Percentiles rank a stretch among this genome's conserved stretches.
These are phyloP conservation scores for Metarhizium guizhouense DNA, from an alignment of 2,329 filamentous ascomycete genomes.

Conservation along the genomic window DNA sequence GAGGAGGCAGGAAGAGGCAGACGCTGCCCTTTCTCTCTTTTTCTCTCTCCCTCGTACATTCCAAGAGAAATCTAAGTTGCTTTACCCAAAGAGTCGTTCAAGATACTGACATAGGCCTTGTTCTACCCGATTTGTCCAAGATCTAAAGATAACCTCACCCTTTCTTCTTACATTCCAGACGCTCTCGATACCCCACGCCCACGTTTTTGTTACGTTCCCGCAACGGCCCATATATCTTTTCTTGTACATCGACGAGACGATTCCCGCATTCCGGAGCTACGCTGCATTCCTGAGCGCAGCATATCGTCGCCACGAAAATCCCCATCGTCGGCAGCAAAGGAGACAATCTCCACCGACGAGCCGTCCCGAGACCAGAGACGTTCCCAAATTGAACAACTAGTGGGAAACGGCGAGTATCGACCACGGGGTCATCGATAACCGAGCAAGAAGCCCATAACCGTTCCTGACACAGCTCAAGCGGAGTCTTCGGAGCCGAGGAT, in stretches of 20 bases:
- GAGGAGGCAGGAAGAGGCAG: not conserved
- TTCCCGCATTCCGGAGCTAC: slow-evolving; percentile 1
- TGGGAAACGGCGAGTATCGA: not conserved
- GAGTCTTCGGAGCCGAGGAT: not conserved
- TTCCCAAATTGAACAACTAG: not conserved
- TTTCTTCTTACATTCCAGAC: slow-evolving; percentile 5
- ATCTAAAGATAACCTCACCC: not conserved
- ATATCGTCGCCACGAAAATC: not conserved
- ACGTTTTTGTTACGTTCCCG: not conserved
- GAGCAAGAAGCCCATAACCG: too few relatives aligned
- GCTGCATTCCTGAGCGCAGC: not conserved
- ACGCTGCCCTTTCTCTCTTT: not conserved
- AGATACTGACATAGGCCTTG: not conserved
- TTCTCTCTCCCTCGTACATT: slow-evolving; percentile 2
- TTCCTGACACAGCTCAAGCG: not conserved
- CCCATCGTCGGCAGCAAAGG: not conserved
- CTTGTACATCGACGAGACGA: not conserved
- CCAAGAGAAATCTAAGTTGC: slow-evolving; percentile 1
- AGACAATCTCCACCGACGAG: not conserved
- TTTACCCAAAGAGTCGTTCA: not conserved
- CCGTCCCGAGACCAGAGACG: slow-evolving; percentile 3
- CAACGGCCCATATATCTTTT: not conserved
- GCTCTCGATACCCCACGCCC: not conserved
- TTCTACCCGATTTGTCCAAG: slow-evolving; percentile 1
- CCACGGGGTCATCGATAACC: not conserved